These are phyloP conservation scores for Gracilaria domingensis DNA, from an alignment of 23 red algal species.

Conservation along the genomic window DNA sequence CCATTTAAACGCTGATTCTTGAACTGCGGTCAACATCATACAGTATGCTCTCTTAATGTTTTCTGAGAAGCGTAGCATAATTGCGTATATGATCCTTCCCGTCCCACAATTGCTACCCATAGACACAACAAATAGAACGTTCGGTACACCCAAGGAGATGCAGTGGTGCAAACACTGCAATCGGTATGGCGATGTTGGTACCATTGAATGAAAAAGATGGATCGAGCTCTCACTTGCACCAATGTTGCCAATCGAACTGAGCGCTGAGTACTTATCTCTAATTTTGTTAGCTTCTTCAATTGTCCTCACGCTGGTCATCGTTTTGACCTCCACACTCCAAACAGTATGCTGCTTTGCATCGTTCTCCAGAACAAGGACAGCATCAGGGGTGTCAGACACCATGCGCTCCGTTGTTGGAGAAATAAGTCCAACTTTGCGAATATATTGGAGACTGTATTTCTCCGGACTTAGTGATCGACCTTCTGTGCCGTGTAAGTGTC, in stretches of 20 bases:
- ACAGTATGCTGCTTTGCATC: not conserved
- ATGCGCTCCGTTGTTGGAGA: not conserved
- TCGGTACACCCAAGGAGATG: not conserved
- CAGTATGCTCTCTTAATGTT: not conserved
- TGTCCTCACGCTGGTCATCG: not conserved
- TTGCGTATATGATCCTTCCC: not conserved
- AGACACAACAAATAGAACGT: not conserved
- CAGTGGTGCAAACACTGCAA: conserved; percentile 25
- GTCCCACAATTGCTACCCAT: not conserved
- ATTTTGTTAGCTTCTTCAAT: not conserved
- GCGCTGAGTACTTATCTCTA: not conserved
- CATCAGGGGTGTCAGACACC: conserved; percentile 35
- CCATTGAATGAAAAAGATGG: not conserved
- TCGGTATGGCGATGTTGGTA: conserved; percentile 12
- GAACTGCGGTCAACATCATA: not conserved
- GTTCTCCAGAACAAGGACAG: not conserved
- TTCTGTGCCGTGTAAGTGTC: not conserved
- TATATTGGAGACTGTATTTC: not conserved
- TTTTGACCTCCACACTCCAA: conserved; percentile 27
- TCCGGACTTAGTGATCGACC: not conserved
- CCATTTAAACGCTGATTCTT: not conserved
- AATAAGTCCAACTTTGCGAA: not conserved
- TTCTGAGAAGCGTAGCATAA: not conserved
- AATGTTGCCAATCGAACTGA: not conserved
- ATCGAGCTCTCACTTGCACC: not conserved